Base-by-base conservation (phyloP, 2,329 filamentous ascomycete genomes). In the Claviceps sp. region DNA sequence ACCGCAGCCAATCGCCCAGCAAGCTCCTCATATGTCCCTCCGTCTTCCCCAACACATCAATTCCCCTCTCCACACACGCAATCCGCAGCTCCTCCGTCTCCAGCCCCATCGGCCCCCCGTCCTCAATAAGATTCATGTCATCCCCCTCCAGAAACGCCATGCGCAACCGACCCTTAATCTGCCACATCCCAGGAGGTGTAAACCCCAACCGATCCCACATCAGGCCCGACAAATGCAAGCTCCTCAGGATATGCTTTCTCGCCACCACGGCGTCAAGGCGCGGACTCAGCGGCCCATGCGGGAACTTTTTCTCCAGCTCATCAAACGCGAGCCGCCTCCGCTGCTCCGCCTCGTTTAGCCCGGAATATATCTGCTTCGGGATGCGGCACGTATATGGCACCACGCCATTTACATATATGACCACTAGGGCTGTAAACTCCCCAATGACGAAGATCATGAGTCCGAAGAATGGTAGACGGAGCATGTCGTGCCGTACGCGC, bases 341-440 rank as follows among this genome's bases (percentile, higher is more conserved):
- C 48, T 70, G 65, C 62, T 87, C 78, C 1, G 73, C 68, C 57
- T 75, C 73, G 50, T 78, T 69, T 54, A 81, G 68, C 41, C 81
- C 75, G 39, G 73, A 68, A 8, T 74, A 70, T 6, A 87, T 71
- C 69, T 96, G 91, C 41, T 70, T 72, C 0, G 91, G 91, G 54
- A 96, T 85, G 11, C 89, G 80, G 66, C 91, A 96, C 0, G 88
- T 85, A 59, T 81, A 80, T 0, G 91, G 91, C 26, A 95, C 85
- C 22, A 89, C 72, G 40, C 71, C 71, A 19, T 82, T 81, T 26
- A 95, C 70, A 37, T 81, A 77, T 6, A 89, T 71, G 1, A 95
- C 84, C 5, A 94, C 68, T 5, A 97, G 63, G 0, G 90, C 89
- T 1, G 90, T 87, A 69, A 95, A 84, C 68, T 97, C 91, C 26